Evolutionary conservation across 306 rosid genomes (phyloP).

Genomic region (Prinsepia uniflora): DNA sequence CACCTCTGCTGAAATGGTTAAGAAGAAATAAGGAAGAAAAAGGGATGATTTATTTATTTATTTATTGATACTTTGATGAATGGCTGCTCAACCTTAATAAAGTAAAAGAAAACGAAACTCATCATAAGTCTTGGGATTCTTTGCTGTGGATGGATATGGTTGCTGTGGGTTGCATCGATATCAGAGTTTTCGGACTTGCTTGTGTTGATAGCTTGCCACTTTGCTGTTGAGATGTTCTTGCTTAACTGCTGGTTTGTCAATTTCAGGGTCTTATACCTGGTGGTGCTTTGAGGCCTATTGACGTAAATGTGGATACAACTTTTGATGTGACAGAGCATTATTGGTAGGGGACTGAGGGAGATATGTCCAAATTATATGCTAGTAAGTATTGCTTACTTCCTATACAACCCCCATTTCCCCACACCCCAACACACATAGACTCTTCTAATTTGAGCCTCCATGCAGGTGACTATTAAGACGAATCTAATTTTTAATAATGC

Average conservation of each 20-base stretch:
- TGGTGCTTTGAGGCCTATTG: conserved; percentile 87
- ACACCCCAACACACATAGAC: too few relatives aligned
- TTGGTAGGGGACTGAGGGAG: too few relatives aligned
- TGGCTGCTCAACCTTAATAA: neutral
- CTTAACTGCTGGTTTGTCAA: conserved; percentile 25
- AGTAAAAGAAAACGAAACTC: neutral
- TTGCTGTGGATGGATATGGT: neutral
- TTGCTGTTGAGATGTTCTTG: neutral
- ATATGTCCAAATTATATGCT: too few relatives aligned
- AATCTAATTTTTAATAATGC: too few relatives aligned
- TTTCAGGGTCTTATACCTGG: conserved; percentile 93
- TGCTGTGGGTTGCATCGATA: neutral
- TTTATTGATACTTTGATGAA: conserved; percentile 7
- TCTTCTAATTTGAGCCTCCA: too few relatives aligned
- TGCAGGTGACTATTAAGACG: too few relatives aligned
- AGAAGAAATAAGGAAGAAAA: conserved; percentile 2
- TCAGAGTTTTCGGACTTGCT: neutral
- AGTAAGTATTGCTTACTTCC: too few relatives aligned
- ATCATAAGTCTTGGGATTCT: neutral
- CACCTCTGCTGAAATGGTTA: conserved; percentile 7
- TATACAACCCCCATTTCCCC: too few relatives aligned
- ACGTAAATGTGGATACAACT: too few relatives aligned
- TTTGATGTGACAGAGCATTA: too few relatives aligned
- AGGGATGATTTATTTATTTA: neutral
- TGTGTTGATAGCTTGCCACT: conserved; percentile 1